Evolutionary conservation across 805 yeast species (phyloP).

Genomic region (Saturnispora dispora): DNA sequence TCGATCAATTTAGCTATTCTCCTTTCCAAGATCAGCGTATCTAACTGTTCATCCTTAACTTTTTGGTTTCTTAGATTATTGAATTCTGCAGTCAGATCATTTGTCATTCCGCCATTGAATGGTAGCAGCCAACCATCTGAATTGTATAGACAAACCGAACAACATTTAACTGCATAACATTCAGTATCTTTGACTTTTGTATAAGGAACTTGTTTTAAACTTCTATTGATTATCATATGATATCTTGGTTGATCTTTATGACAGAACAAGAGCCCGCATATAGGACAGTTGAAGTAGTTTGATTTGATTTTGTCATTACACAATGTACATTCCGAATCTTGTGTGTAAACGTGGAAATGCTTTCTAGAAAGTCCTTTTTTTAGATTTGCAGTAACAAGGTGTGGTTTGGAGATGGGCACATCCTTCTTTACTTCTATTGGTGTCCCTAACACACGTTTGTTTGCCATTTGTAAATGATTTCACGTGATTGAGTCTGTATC

Average conservation of each 20-base stretch:
- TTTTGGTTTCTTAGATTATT: conserved; percentile 35
- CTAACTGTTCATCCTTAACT: conserved; percentile 27
- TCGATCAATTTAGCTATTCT: conserved; percentile 39
- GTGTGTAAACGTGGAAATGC: conserved; percentile 1
- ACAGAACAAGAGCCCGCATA: conserved; percentile 27
- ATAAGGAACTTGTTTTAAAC: conserved; percentile 60
- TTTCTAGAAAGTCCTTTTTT: background rate
- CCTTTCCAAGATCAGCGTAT: conserved; percentile 36
- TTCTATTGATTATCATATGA: conserved; percentile 42
- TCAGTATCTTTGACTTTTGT: conserved; percentile 48
- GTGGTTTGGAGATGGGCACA: background rate
- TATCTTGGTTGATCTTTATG: conserved; percentile 10
- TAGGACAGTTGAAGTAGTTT: conserved; percentile 15
- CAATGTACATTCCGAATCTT: conserved; percentile 48
- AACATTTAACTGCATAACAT: conserved; percentile 68
- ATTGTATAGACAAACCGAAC: conserved; percentile 47
- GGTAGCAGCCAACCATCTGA: conserved; percentile 41
- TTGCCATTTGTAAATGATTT: conserved; percentile 12
- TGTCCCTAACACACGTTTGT: conserved; percentile 18
- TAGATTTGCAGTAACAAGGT: background rate
- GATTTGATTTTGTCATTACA: conserved; percentile 48
- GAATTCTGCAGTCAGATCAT: conserved; percentile 11
- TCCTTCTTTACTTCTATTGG: background rate
- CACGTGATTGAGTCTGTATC: background rate
- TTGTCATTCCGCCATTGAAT: conserved; percentile 27